These are phyloP conservation scores for Cystoisospora suis DNA, from an alignment of 169 alveolate species.

Conservation along the genomic window DNA sequence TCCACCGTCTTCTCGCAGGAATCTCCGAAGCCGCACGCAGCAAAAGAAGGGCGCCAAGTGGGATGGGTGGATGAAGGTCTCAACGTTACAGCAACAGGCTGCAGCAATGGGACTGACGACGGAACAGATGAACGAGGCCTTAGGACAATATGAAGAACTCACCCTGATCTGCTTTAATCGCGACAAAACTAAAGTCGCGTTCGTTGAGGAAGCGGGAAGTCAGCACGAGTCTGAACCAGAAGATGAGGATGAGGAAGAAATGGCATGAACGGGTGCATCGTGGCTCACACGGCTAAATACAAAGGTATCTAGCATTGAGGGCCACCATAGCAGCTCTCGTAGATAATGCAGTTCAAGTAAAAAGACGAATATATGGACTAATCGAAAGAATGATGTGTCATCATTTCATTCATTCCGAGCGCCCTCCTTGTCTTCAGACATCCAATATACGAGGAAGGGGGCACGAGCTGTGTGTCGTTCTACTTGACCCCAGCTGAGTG, in stretches of 20 bases:
- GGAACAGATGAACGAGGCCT: constrained; percentile 20
- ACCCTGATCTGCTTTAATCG: constrained; percentile 1
- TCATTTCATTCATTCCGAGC: no score
- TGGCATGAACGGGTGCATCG: background rate
- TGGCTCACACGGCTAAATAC: no score
- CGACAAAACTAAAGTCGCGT: constrained; percentile 14
- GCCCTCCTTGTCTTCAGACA: no score
- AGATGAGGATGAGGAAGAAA: constrained; percentile 18
- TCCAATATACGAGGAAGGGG: no score
- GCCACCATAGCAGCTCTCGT: no score
- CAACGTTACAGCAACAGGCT: constrained; percentile 25
- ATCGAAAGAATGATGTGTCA: no score
- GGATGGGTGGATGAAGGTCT: constrained; percentile 33
- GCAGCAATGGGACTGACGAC: constrained; percentile 32
- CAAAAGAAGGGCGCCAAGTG: constrained; percentile 39
- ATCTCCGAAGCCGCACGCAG: constrained; percentile 11
- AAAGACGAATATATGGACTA: no score
- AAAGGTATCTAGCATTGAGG: no score
- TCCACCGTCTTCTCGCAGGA: constrained; percentile 5
- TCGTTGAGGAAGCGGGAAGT: constrained; percentile 26
- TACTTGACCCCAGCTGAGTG: no score
- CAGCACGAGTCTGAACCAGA: background rate
- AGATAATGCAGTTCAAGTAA: no score
- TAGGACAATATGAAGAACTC: constrained; percentile 40
- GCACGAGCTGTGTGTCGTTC: no score